Base-by-base conservation (phyloP, 179 eudicot genomes). In the Spergularia azorica region DNA sequence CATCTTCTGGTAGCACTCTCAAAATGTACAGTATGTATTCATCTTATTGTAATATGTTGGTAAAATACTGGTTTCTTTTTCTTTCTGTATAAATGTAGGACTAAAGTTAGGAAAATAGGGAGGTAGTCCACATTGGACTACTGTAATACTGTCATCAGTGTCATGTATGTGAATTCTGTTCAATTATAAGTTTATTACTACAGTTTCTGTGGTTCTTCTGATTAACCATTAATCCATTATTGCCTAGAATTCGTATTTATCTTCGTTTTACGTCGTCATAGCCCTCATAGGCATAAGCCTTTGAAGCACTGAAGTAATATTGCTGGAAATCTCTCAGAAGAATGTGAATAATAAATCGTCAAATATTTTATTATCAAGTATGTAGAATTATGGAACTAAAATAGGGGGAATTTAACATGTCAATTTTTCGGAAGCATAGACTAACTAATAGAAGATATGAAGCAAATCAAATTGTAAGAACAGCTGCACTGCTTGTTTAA, bases 1-100 rank as follows among this genome's bases (percentile, higher is more conserved):
- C 82, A 85, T 72, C 75, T 89, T 91, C 90, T 90, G 94, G 96
- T 89, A 82, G 82, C 76, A 54, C 46, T 17, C 63, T 20, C 46
- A 61, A 66, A 84, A 76, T 88, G 90, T 89, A 87, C 87, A 91
- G 91, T 55, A 51, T 71, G 65, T 63, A 39, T 69, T 62, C 41
- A 26, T 65, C 78, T 43, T 11, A 46, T 46, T 46, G 50, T 46
- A 62, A 69, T 81, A 56, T 71, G 68, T 69, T 83, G 75, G 72
- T 70, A 67, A 84, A 48, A 57, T 78, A 65, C 38, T 67, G 73
- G 50, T 77, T 77, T 61, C 54, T 62, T 74, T 76, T 69, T 46
- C 60, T 60, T 73, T 80, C 78, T 86, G 89, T 86, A 83, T 81
- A 80, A 78, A 76, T 82, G 66, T 82, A 86, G 84, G 80, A 81